Evolutionary conservation across 108 stramenopile species (phyloP), one percentile per base, ranked within the genome.

Genomic region (Pseudonitzschia multiseries): DNA sequence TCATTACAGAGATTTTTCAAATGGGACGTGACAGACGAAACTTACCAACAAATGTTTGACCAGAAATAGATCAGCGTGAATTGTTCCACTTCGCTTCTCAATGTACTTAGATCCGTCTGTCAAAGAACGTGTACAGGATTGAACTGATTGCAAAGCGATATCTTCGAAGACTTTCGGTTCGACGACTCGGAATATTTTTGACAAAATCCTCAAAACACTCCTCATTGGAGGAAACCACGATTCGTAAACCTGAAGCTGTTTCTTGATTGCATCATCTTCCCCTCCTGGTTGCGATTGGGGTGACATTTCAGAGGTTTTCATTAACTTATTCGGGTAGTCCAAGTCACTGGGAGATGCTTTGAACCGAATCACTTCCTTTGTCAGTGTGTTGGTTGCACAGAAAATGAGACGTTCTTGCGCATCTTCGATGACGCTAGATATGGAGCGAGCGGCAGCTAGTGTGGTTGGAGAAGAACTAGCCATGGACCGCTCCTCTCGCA

Each of bases 181-280:
- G n/a, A 97, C 94, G 1, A 95, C 94, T 40, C 93, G 88, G 74
- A 94, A 97, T 40, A 97, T 90, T 65, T 96, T 93, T 71, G 92
- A 92, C 32, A 97, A 77, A 70, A 97, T 84, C 28, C 78, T 77
- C 66, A 97, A 70, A 6, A 94, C 93, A 72, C 83, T 89, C 18
- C 93, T 84, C 84, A 97, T 87, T 20, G 96, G 94, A 48, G 94
- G 96, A 73, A 92, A 97, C 96, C 96, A 97, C 5, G 86, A 84
- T 67, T 93, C 90, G 66, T 93, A 96, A 0, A 92, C 83, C 63
- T 86, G 82, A 46, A 91, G 69, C 50, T 91, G 89, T 52, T 83
- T 84, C 44, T 89, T 73, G 2, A 91, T 79, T 6, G 88, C 86
- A 69, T 90, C 91, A 61, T 83, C 84, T 44, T 51, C 57, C 22